Evolutionary conservation across 495 filamentous ascomycete genomes (phyloP).

Genomic region (Xylaria acuta): DNA sequence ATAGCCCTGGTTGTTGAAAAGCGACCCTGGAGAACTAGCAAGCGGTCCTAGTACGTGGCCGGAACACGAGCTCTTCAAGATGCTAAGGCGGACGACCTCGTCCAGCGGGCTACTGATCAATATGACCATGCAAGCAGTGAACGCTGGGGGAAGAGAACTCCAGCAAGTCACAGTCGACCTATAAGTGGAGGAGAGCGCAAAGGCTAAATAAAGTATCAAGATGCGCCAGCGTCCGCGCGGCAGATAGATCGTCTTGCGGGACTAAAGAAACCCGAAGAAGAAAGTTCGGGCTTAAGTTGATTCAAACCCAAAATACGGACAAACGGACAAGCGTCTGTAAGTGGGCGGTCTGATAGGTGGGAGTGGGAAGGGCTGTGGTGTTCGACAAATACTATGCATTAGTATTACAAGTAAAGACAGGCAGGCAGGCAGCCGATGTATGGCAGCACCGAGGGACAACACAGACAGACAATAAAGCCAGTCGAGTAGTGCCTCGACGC

Average conservation of each 20-base stretch:
- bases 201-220: neutral
- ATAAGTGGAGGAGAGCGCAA: neutral
- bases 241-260: constrained; percentile 6
- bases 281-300: neutral
- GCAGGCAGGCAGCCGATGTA: neutral
- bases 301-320: constrained; percentile 7
- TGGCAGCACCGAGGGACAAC: neutral
- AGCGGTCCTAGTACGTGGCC: neutral
- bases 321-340: constrained; percentile 12
- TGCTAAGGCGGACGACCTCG: neutral
- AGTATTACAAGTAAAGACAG: constrained; percentile 18
- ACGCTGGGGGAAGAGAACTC: neutral
- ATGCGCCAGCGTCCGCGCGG: neutral
- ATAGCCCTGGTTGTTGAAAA: neutral
- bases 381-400: constrained; percentile 7
- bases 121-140: neutral
- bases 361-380: neutral
- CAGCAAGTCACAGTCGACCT: neutral
- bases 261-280: constrained; percentile 2
- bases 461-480: neutral
- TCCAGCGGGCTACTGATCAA: neutral
- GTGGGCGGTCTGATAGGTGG: neutral
- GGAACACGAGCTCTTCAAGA: constrained; percentile 7
- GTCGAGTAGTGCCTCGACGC: constrained; percentile 12
- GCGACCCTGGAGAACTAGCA: neutral